phyloP scores from a whole-genome alignment of 768 basidiomycete genomes.

The Auricularia sp. region DNA sequence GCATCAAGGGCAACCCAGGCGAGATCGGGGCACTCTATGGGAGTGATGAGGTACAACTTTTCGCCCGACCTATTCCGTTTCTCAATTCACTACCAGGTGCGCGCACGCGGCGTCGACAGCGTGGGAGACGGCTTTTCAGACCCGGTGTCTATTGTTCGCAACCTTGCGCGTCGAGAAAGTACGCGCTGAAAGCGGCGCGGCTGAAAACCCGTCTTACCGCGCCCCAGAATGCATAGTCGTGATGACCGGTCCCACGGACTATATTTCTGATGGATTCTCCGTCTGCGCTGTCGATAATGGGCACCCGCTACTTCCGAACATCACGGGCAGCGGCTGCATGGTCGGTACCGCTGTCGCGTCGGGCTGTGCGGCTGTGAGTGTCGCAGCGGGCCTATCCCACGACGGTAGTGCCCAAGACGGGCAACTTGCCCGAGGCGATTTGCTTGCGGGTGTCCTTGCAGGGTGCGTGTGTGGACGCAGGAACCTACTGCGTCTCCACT shows the following conservation, averaged over 20 bases:
- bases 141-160: conserved; percentile 57
- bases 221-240: conserved; percentile 64
- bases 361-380: conserved; percentile 62
- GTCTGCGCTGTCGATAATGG: conserved; percentile 72
- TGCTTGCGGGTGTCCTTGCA: conserved; percentile 63
- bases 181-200: conserved; percentile 18
- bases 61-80: too few species aligned
- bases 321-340: conserved; percentile 89
- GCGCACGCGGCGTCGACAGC: conserved; percentile 78
- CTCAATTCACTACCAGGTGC: conserved; percentile 35
- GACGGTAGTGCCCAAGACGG: conserved; percentile 21
- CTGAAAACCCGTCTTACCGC: conserved; percentile 1
- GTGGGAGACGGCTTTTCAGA: conserved; percentile 67
- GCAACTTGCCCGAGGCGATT: conserved; percentile 60
- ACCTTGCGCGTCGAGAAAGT: conserved; percentile 68
- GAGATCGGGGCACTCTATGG: conserved; percentile 74
- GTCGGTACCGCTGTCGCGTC: conserved; percentile 67
- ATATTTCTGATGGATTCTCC: conserved; percentile 67
- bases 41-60: conserved; percentile 51
- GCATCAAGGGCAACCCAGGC: conserved; percentile 90
- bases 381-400: conserved; percentile 24
- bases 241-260: conserved; percentile 72
- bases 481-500: neutral
- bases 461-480: conserved; percentile 42
- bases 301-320: conserved; percentile 55